Evolutionary conservation across 1,284 basidiomycete genomes (phyloP), one percentile per base, ranked within the genome.

Genomic region (Volvariella volvacea): DNA sequence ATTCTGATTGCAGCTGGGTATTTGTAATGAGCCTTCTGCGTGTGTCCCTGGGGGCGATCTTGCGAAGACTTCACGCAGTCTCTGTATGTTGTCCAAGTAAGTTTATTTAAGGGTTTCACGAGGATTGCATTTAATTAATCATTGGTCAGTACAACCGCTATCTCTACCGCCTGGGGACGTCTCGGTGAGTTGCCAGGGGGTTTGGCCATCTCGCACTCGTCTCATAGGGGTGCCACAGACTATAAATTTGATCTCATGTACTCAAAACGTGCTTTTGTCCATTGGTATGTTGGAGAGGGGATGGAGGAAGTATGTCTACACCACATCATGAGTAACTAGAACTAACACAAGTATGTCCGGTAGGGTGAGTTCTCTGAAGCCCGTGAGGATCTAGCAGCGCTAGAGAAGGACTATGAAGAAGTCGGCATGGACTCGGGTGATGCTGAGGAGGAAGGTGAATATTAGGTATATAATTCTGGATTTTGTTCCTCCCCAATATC

Each of bases 161-260:
- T 98, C 63, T 90, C 92, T 48, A 78, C 83, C 48, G 95, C 95
- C 6, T 98, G 95, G 95, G 83, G 80, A 55, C 88, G 92, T 56
- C 84, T 98, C 47, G 89, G 79, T 83, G 55, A 44, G 73, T 62
- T 30, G 44, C 10, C 28, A 22, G 19, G 22, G 33, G 12, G 14
- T 30, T 37, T 37, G 22, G 21, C 32, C 16, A 22, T 36, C 12
- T 15, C 14, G 7, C 3, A 16, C 19, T 22, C 4, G 14, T 19
- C 10, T 22, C n/a, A 16, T 25, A 33, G 8, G 16, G 6, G 34
- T 8, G 3, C 9, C 7, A n/a, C 10, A 76, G 94, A 99, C 74
- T 88, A 96, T 80, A 99, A 99, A 73, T 99, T 99, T 66, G 95
- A 99, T 66, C 79, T 99, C 56, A 83, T 99, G 61, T 94, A 93